Percentiles rank a stretch among this genome's conserved stretches.
These are phyloP conservation scores for Eucalyptus sp. DNA, from an alignment of 345 rosid genomes.

Conservation along the genomic window DNA sequence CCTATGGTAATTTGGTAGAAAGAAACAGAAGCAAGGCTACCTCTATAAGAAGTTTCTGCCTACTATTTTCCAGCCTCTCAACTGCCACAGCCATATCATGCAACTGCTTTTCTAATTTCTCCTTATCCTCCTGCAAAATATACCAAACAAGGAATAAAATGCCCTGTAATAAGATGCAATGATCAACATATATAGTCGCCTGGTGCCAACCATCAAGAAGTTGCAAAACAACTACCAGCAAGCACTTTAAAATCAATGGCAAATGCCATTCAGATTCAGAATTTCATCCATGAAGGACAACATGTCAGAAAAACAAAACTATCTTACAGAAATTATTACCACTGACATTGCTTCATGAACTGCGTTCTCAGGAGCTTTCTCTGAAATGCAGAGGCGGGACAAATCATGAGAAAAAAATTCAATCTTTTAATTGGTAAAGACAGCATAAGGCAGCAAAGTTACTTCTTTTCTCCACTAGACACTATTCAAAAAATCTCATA, in stretches of 20 bases:
- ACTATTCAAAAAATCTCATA: background rate
- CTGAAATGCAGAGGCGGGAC: slow-evolving; percentile 5
- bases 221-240: background rate
- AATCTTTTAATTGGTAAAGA: background rate
- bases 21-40: slow-evolving; percentile 12
- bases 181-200: background rate
- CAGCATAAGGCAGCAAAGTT: background rate
- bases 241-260: background rate
- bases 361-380: slow-evolving; percentile 19
- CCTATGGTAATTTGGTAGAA: background rate
- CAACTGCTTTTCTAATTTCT: slow-evolving; percentile 80
- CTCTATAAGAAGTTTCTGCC: slow-evolving; percentile 96
- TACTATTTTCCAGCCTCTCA: slow-evolving; percentile 87
- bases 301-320: background rate
- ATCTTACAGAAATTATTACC: slow-evolving; percentile 21
- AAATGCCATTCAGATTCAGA: background rate
- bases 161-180: background rate
- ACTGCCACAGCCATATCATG: slow-evolving; percentile 91
- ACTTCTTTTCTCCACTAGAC: background rate
- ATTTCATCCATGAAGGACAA: background rate
- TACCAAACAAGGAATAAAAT: background rate
- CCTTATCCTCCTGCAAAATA: slow-evolving; percentile 64
- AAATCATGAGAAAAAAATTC: background rate
- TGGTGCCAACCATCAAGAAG: background rate
- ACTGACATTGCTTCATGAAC: slow-evolving; percentile 33